Conservation (phyloP, 179 eudicot genomes). For the Silene vulgaris region DNA sequence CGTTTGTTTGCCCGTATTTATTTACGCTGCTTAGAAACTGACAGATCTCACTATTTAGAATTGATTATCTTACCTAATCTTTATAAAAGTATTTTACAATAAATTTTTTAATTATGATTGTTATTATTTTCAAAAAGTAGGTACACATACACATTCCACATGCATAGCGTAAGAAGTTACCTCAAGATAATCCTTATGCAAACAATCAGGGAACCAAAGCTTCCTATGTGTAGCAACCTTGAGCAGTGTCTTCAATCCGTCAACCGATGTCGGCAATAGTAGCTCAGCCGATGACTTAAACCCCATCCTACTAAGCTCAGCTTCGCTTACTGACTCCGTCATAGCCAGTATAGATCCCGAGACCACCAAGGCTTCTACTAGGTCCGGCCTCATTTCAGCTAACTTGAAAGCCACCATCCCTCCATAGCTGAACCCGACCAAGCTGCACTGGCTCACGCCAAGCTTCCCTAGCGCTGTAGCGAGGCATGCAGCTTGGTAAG, state of each 20-base stretch:
- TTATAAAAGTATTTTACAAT: too few relatives aligned
- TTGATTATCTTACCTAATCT: too few relatives aligned
- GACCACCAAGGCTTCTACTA: conserved; percentile 60
- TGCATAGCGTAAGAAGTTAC: conserved; percentile 25
- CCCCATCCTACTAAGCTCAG: conserved; percentile 54
- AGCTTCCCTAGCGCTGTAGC: conserved; percentile 49
- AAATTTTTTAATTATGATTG: too few relatives aligned
- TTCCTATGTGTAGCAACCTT: conserved; percentile 73
- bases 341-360: conserved; percentile 85
- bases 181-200: conserved; percentile 80
- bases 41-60: too few relatives aligned
- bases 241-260: conserved; percentile 70
- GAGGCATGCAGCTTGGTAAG: conserved; percentile 67
- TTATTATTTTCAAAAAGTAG: neutral
- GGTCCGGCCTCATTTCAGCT: conserved; percentile 68
- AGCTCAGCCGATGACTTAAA: conserved; percentile 74
- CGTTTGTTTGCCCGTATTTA: too few relatives aligned
- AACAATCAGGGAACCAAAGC: conserved; percentile 76
- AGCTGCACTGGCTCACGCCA: conserved; percentile 55
- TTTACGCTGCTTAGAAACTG: too few relatives aligned
- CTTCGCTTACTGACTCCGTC: conserved; percentile 67
- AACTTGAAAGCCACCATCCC: conserved; percentile 91
- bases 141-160: neutral
- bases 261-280: conserved; percentile 64
- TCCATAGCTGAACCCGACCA: conserved; percentile 92